Evolutionary conservation across 148 eudicot species (phyloP).

Genomic region (Fagopyrum esculentum): DNA sequence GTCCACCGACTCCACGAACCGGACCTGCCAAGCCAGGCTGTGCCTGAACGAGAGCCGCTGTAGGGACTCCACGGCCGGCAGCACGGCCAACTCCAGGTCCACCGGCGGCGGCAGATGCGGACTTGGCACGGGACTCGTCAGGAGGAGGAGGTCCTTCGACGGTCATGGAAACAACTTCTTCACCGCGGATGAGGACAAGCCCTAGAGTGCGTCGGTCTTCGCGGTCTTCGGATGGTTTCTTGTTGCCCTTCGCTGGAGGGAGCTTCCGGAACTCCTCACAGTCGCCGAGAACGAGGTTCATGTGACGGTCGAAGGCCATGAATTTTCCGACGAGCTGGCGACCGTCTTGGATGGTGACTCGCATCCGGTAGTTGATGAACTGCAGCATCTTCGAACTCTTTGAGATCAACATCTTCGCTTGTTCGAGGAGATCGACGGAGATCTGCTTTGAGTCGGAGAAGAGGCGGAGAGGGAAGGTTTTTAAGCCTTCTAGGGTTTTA

Average conservation of each 20-base stretch:
- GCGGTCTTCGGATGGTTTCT: conserved; percentile 40
- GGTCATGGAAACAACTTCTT: conserved; percentile 89
- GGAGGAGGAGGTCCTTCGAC: conserved; percentile 98
- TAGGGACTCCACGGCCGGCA: conserved; percentile 68
- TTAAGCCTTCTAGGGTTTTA: too few relatives aligned
- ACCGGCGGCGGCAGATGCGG: conserved; percentile 32
- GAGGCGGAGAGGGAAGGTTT: neutral
- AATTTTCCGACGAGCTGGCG: conserved; percentile 85
- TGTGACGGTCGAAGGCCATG: conserved; percentile 98
- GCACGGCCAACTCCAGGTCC: conserved; percentile 83
- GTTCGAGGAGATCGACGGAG: neutral
- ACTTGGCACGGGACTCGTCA: conserved; percentile 62
- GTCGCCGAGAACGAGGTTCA: conserved; percentile 94
- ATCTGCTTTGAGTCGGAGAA: neutral
- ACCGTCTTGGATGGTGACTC: conserved; percentile 88
- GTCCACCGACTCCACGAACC: conserved; percentile 85
- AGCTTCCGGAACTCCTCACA: conserved; percentile 92
- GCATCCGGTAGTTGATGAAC: conserved; percentile 92
- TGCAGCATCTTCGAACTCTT: conserved; percentile 95
- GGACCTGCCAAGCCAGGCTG: conserved; percentile 93
- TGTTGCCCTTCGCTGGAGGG: conserved; percentile 60
- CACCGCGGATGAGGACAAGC: conserved; percentile 81
- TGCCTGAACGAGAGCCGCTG: conserved; percentile 52
- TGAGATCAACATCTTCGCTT: conserved; percentile 79
- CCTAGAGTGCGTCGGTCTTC: conserved; percentile 90